Conservation (phyloP, 2,329 filamentous ascomycete genomes). For the Beauveria australis region DNA sequence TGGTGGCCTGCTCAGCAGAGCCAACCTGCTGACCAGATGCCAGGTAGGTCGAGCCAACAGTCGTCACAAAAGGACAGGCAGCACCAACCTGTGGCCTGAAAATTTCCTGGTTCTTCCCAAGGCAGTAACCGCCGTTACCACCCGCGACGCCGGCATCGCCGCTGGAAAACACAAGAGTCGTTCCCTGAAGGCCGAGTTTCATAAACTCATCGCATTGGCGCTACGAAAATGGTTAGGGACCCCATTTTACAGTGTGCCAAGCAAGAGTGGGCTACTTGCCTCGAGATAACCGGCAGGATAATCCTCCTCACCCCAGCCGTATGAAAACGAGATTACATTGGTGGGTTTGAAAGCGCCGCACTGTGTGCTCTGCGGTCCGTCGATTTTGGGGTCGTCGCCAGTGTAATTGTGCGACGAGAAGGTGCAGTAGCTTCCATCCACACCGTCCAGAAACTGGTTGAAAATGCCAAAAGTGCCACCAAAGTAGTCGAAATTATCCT, state of each 20-base stretch:
- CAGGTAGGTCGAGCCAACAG: conserved; percentile 39
- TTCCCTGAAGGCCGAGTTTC: conserved; percentile 36
- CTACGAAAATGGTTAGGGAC: conserved; percentile 13
- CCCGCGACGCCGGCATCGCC: conserved; percentile 31
- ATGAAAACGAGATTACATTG: conserved; percentile 32
- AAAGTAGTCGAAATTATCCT: conserved; percentile 12
- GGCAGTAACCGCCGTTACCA: conserved; percentile 10
- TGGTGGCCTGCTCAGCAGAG: conserved; percentile 36
- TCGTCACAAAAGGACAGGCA: conserved; percentile 37
- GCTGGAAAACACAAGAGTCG: conserved; percentile 32
- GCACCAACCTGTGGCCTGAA: conserved; percentile 28
- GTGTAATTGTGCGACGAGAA: conserved; percentile 28
- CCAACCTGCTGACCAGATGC: conserved; percentile 30
- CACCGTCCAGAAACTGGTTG: conserved; percentile 42
- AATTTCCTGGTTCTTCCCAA: conserved; percentile 11
- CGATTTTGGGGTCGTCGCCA: conserved; percentile 34
- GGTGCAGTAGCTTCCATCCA: conserved; percentile 46
- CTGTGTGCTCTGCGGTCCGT: conserved; percentile 38
- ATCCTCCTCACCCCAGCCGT: conserved; percentile 38
- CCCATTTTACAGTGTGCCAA: neutral
- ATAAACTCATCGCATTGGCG: conserved; percentile 35
- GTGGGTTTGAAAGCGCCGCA: conserved; percentile 18
- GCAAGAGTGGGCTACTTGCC: neutral
- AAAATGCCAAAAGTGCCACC: conserved; percentile 18
- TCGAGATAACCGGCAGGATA: conserved; percentile 33